phyloP scores from a whole-genome alignment of 164 flowering plant genomes.

The Vitis amurensis region DNA sequence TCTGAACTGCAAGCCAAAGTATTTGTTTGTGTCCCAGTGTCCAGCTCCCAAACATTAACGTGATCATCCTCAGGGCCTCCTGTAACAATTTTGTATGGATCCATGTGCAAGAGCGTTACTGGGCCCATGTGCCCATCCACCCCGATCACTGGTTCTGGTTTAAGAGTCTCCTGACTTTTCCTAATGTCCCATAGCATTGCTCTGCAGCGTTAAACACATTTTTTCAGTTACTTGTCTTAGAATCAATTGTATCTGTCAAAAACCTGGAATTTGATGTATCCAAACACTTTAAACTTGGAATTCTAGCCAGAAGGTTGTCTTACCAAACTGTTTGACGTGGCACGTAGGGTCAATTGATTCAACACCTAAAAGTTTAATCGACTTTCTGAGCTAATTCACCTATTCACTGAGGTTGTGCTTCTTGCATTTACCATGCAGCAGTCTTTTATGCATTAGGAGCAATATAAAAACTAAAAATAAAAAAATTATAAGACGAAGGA shows the following conservation, averaged over 20 bases:
- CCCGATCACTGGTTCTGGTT: slow-evolving; percentile 41
- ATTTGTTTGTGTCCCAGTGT: slow-evolving; percentile 42
- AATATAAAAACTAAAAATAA: too few relatives aligned
- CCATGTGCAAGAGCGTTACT: slow-evolving; percentile 54
- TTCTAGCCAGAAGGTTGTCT: neutral
- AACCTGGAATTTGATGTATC: neutral
- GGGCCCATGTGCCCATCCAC: slow-evolving; percentile 59
- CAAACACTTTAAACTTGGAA: neutral
- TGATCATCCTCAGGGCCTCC: slow-evolving; percentile 41
- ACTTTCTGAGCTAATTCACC: too few relatives aligned
- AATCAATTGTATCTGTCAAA: neutral
- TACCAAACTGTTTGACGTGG: neutral
- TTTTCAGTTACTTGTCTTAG: neutral
- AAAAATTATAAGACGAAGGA: too few relatives aligned
- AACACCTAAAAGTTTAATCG: too few relatives aligned
- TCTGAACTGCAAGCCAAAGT: slow-evolving; percentile 30
- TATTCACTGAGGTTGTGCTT: too few relatives aligned
- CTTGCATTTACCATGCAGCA: too few relatives aligned
- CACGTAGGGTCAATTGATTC: too few relatives aligned
- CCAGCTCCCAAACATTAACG: slow-evolving; percentile 55
- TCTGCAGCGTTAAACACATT: slow-evolving; percentile 32
- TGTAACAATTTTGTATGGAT: slow-evolving; percentile 59
- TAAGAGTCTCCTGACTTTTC: slow-evolving; percentile 29
- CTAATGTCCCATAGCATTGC: slow-evolving; percentile 72
- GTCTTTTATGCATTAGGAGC: too few relatives aligned